Percentiles rank a stretch among this genome's conserved stretches.
Conservation (phyloP, 1,139 yeast species). For the Pneumocystis canis region DNA sequence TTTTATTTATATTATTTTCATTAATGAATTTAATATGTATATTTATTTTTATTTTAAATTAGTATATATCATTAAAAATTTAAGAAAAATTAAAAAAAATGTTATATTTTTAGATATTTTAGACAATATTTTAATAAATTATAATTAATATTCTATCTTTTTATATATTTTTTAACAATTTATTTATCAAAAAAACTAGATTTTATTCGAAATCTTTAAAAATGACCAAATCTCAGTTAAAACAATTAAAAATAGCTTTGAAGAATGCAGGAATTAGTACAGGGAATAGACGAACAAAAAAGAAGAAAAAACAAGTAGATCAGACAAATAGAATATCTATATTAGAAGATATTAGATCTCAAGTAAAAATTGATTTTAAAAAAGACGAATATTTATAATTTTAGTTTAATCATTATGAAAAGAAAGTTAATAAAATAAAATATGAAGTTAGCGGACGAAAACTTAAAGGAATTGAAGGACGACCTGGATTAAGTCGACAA, state of each 20-base stretch:
- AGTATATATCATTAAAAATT: no score
- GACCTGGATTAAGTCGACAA: constrained; percentile 62
- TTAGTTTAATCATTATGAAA: constrained; percentile 82
- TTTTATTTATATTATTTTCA: not conserved
- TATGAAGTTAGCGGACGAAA: constrained; percentile 45
- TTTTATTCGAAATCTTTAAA: no score
- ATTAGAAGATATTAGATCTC: constrained; percentile 8
- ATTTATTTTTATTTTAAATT: no score
- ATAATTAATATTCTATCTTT: no score
- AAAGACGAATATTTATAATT: constrained; percentile 47
- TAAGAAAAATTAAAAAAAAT: no score
- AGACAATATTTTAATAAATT: no score
- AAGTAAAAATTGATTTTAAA: constrained; percentile 47
- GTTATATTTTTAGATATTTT: no score
- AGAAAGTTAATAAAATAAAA: constrained; percentile 55
- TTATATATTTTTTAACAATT: no score
- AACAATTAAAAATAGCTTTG: not conserved
- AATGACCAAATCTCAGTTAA: not conserved
- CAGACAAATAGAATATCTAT: not conserved
- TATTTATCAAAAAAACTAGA: no score
- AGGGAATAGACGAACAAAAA: constrained; percentile 25
- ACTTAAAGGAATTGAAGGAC: constrained; percentile 50
- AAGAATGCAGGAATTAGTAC: not conserved
- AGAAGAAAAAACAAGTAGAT: constrained; percentile 34
- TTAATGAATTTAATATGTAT: no score